Evolutionary conservation across 2,329 filamentous ascomycete species (phyloP), one percentile per base, ranked within the genome.

Genomic region (Hymenoscyphus scutula): DNA sequence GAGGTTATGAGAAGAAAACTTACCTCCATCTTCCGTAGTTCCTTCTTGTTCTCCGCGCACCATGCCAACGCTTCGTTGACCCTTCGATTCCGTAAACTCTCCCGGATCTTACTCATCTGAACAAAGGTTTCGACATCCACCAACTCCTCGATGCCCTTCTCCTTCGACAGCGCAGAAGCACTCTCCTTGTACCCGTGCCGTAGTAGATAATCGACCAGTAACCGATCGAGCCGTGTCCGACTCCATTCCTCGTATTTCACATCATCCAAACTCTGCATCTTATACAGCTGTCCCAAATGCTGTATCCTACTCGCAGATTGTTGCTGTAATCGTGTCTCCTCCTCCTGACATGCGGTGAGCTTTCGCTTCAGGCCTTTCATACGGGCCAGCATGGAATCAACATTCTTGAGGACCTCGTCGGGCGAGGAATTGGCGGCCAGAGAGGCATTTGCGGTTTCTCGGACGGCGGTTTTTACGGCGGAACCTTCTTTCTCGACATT

Each of bases 191-290:
- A 97, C 3, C 94, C 94, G 64, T 89, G 88, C 8, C 95, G 84
- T 56, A 98, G 79, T 68, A 99, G 82, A 76, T 97, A 96, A 74
- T 99, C 95, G n/a, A 96, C 90, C 56, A 99, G 78, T 62, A 98
- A 78, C 19, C 95, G 82, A 76, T 97, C 90, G 53, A 99, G 81
- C 25, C 95, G 82, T 45, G 85, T 85, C 60, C 91, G 85, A 64
- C 89, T 91, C 95, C 95, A 99, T 62, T 85, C 81, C 73, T 98
- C 94, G 77, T 98, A 99, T 73, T 92, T 92, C 69, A 96, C 92
- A 74, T 99, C 95, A 59, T 92, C 90, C 65, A 97, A 81, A 64
- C 86, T 90, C 62, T 89, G 84, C 70, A 98, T 91, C 53, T 83
- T 77, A 75, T 95, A 91, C 4, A 99, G 81, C 69, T 92, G 87